These are phyloP conservation scores for Nicotiana knightiana DNA, from an alignment of 257 asterid genomes.

Conservation along the genomic window DNA sequence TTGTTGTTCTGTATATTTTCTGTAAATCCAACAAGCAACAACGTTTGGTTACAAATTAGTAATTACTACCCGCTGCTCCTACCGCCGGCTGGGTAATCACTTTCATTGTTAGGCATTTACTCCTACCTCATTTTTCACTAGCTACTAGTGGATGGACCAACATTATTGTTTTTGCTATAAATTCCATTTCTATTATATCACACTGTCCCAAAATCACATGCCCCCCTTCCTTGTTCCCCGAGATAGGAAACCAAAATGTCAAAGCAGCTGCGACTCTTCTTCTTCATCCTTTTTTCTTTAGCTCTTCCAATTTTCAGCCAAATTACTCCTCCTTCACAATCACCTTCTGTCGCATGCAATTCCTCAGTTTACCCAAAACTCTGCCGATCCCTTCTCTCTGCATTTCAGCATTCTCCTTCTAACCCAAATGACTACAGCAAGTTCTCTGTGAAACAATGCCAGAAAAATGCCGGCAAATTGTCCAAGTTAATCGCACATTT, in stretches of 20 bases:
- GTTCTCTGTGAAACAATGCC: conserved; percentile 28
- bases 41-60: neutral
- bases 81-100: neutral
- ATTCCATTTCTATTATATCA: neutral
- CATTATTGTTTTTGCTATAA: conserved; percentile 1
- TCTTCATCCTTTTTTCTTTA: neutral
- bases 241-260: neutral
- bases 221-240: neutral
- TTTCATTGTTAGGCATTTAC: neutral
- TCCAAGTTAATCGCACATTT: conserved; percentile 19
- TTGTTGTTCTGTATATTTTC: neutral
- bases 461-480: conserved; percentile 18
- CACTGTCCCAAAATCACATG: neutral
- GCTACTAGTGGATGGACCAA: neutral
- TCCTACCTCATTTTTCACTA: neutral
- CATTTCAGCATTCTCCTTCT: conserved; percentile 22
- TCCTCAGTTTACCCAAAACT: conserved; percentile 33
- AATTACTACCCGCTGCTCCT: neutral
- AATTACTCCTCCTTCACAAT: neutral
- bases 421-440: conserved; percentile 18
- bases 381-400: conserved; percentile 29
- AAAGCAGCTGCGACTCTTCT: neutral
- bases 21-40: neutral
- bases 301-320: conserved; percentile 8
- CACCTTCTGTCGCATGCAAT: conserved; percentile 30